Percentiles rank a stretch among this genome's conserved stretches.
These are phyloP conservation scores for Crucibulum laeve DNA, from an alignment of 768 basidiomycete genomes.

Conservation along the genomic window DNA sequence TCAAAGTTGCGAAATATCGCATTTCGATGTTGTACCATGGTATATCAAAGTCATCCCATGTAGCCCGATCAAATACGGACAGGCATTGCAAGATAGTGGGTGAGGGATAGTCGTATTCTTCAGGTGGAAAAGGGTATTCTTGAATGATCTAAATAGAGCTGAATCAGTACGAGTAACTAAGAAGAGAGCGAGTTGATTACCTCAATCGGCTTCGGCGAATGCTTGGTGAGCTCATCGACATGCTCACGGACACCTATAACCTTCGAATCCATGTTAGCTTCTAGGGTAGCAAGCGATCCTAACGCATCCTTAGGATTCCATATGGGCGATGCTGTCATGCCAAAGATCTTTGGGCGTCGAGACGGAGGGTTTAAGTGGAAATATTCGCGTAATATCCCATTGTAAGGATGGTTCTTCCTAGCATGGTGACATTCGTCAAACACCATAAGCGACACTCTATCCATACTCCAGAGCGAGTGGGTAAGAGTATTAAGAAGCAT, in stretches of 20 bases:
- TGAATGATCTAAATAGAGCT: slow-evolving; percentile 43
- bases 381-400: slow-evolving; percentile 72
- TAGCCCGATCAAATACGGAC: slow-evolving; percentile 24
- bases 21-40: slow-evolving; percentile 57
- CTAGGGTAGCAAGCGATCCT: slow-evolving; percentile 58
- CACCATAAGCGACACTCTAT: slow-evolving; percentile 63
- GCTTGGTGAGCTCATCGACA: slow-evolving; percentile 54
- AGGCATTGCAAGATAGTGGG: slow-evolving; percentile 36
- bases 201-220: slow-evolving; percentile 66
- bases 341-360: slow-evolving; percentile 79
- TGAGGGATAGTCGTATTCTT: slow-evolving; percentile 50
- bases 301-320: slow-evolving; percentile 73
- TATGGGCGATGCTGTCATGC: slow-evolving; percentile 89
- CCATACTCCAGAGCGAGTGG: slow-evolving; percentile 78
- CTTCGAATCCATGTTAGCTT: slow-evolving; percentile 68
- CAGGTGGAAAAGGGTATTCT: slow-evolving; percentile 49
- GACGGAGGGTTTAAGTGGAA: slow-evolving; percentile 33
- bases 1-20: slow-evolving; percentile 56
- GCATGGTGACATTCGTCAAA: slow-evolving; percentile 86
- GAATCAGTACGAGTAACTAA: background rate
- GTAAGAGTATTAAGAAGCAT: slow-evolving; percentile 77
- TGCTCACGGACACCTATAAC: slow-evolving; percentile 74
- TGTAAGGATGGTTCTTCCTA: slow-evolving; percentile 72
- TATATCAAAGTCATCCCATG: slow-evolving; percentile 54
- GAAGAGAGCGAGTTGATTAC: slow-evolving; percentile 25